Evolutionary conservation across 2,329 filamentous ascomycete genomes (phyloP).

Genomic region (Talaromyces atroroseus): DNA sequence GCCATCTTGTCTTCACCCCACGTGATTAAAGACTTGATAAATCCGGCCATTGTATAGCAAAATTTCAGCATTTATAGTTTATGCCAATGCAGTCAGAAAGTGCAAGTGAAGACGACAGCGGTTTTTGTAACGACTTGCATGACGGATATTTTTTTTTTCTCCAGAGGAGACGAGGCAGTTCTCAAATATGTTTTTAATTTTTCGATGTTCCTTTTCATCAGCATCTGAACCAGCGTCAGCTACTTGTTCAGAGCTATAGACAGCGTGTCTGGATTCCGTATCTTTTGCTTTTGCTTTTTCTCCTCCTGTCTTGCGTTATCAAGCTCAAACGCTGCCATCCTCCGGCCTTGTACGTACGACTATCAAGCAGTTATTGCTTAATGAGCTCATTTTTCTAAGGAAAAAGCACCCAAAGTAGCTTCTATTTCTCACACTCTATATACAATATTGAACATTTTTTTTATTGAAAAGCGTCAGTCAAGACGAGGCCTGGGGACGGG

Average conservation of each 20-base stretch:
- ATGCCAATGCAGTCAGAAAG: not conserved
- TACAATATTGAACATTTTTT: too few species aligned
- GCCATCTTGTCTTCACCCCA: conserved; percentile 65
- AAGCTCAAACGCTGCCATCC: not conserved
- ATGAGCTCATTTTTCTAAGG: not conserved
- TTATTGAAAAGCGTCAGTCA: not conserved
- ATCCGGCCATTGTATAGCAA: not conserved
- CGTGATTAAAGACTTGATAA: conserved; percentile 27
- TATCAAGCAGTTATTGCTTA: not conserved
- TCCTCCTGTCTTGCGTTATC: not conserved
- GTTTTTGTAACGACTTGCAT: not conserved
- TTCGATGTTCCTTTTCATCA: not conserved
- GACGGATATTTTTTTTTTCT: not conserved
- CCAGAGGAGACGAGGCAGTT: not conserved
- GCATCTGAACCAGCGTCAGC: not conserved
- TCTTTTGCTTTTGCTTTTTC: not conserved
- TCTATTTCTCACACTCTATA: too few species aligned
- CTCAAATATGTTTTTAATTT: not conserved
- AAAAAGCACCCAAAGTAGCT: too few species aligned
- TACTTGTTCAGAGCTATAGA: conserved; percentile 4
- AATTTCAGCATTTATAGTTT: not conserved
- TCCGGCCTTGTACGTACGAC: not conserved
- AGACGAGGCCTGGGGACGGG: too few species aligned
- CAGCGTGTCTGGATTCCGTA: not conserved
- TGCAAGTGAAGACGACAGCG: not conserved